phyloP scores from a whole-genome alignment of 202 grass and related monocot species.

The Carex sylvatica region DNA sequence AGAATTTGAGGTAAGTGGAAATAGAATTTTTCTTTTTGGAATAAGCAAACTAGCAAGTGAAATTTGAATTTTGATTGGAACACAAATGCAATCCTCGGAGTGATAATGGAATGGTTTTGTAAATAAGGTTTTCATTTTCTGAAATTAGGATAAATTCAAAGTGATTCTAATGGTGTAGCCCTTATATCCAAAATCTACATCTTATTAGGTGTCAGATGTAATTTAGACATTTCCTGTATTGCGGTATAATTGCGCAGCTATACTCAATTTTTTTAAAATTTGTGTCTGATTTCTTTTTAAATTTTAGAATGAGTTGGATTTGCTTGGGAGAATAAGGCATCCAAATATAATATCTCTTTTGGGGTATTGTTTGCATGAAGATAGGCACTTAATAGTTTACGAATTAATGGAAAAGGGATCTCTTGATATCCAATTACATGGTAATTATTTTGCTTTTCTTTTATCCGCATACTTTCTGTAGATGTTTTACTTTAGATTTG shows the following conservation, averaged over 20 bases:
- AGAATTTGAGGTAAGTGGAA: constrained; percentile 76
- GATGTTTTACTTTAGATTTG: constrained; percentile 39
- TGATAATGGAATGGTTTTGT: neutral
- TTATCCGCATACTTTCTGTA: constrained; percentile 32
- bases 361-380: constrained; percentile 79
- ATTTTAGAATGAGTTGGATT: constrained; percentile 80
- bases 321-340: constrained; percentile 81
- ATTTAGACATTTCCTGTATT: neutral
- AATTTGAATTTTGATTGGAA: neutral
- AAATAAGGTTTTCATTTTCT: neutral
- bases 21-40: constrained; percentile 4
- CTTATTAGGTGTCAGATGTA: neutral
- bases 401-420: constrained; percentile 90
- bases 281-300: constrained; percentile 16
- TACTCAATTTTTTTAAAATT: neutral
- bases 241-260: neutral
- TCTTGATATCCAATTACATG: constrained; percentile 77
- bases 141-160: neutral
- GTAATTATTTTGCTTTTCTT: constrained; percentile 48
- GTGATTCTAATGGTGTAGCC: neutral
- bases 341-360: constrained; percentile 74
- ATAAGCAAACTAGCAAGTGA: neutral
- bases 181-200: neutral
- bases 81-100: neutral
- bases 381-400: constrained; percentile 64